Conservation (phyloP, 2,329 filamentous ascomycete genomes). For the Colletotrichum eremochloae region DNA sequence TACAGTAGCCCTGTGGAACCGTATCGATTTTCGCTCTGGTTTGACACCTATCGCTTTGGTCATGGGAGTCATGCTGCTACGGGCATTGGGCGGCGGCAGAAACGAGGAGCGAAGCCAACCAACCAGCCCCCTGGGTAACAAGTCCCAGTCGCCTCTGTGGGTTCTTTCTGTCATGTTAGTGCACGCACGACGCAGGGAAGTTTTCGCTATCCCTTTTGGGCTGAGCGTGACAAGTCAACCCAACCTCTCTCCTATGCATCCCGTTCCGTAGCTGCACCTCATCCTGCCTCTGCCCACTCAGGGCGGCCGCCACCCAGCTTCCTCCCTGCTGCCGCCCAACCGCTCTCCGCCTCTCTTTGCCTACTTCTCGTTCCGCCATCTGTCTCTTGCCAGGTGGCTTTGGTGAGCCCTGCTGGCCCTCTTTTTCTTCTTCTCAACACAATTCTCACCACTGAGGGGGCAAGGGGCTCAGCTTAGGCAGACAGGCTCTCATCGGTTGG, state of each 20-base stretch:
- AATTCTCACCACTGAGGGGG: neutral
- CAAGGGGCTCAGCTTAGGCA: neutral
- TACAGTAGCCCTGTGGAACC: neutral
- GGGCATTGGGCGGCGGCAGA: slow-evolving; percentile 10
- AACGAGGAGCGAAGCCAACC: neutral
- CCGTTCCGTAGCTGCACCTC: slow-evolving; percentile 30
- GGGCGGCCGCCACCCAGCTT: slow-evolving; percentile 38
- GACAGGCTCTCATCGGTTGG: slow-evolving; percentile 24
- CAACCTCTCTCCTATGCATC: slow-evolving; percentile 20
- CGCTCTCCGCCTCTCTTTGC: slow-evolving; percentile 27
- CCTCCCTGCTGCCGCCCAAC: slow-evolving; percentile 39
- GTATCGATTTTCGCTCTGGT: neutral
- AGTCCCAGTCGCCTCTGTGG: slow-evolving; percentile 1
- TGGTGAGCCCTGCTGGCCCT: slow-evolving; percentile 18
- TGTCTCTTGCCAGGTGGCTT: slow-evolving; percentile 2
- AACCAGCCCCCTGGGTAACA: neutral
- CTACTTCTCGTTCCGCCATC: slow-evolving; percentile 6
- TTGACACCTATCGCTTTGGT: neutral
- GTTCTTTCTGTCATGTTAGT: slow-evolving; percentile 14
- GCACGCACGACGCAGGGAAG: slow-evolving; percentile 23
- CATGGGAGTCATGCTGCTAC: neutral
- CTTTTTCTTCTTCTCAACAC: slow-evolving; percentile 14
- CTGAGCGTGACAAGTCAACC: slow-evolving; percentile 24
- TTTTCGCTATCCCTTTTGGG: slow-evolving; percentile 36
- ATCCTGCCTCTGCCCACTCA: slow-evolving; percentile 38